Base-by-base conservation (phyloP, 2,329 filamentous ascomycete species). In the Trichoderma brevicompactum region DNA sequence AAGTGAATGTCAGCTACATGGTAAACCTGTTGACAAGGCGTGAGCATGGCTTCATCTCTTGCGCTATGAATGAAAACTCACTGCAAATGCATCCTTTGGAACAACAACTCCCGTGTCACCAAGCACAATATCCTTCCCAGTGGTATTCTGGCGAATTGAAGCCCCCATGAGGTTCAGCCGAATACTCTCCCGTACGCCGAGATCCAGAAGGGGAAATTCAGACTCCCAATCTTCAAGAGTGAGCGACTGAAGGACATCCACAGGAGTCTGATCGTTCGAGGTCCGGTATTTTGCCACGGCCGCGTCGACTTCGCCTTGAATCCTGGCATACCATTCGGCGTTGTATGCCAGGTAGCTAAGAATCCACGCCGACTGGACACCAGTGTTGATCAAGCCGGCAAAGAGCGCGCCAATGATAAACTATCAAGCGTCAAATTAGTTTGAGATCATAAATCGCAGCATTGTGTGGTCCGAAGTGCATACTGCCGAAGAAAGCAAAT, bases 321-420 rank as follows among this genome's bases (percentile, higher is more conserved):
- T 74, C 53, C 77, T 76, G 10, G 64, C 67, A 41, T 79, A 77
- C 86, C 86, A 82, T 61, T 80, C 64, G 15, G 78, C 72, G 69
- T 83, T 71, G 61, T 79, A 65, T 62, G 83, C 72, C 61, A 88
- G 76, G 77, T 83, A 79, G 72, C 80, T 67, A 67, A 87, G 72
- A 67, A 86, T 74, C 79, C 81, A 86, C 2, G 81, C 80, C 1
- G 82, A 81, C 68, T 85, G 86, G 71, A 85, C 80, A 44, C 83
- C 84, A 28, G 76, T 83, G 73, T 87, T 87, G n/a, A 86, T 68
- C 40, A 83, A 75, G n/a, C 84, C 85, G 1, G 85, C 84, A 70
- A 85, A 86, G 3, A 88, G 74, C 0, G 82, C 76, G 12, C 80
- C 80, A n/a, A 87, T 74, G 40, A 85, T 77, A 72, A 86, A 85